Evolutionary conservation across 2,329 filamentous ascomycete genomes (phyloP), one percentile per base, ranked within the genome.

Genomic region (Didymella arachidicola): DNA sequence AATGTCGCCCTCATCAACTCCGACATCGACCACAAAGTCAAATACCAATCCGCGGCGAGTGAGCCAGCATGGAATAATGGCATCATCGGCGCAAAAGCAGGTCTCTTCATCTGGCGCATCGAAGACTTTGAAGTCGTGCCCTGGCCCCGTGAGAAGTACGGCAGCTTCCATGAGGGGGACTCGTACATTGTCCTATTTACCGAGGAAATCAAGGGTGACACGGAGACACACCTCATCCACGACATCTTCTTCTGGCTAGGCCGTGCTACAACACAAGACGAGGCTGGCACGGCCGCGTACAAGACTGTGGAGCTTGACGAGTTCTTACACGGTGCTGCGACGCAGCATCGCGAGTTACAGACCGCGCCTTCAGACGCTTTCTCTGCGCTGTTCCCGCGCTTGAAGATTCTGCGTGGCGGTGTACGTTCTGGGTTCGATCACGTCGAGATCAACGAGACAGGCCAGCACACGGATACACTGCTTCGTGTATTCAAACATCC

Each of bases 191-290:
- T 90, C 4, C 79, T 90, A 45, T 79, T 86, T 71, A 86, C 87
- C 4, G 84, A 84, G 73, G 82, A 83, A 65, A 70, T 86, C 30
- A 81, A 81, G 41, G 42, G 34, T 77, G 43, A 44, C 4, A 32
- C 65, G 18, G 54, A 53, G 4, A 29, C 34, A 1, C 68, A 66
- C 16, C 32, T 72, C 16, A 57, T 68, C 41, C 87, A 90, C 66
- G 87, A 89, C 48, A 83, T 90, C 68, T 90, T 87, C 80, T 90
- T 90, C 78, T 90, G 87, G 87, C 81, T 90, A 0, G 88, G 88
- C 4, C 79, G 75, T 50, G 84, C 88, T 68, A 90, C 87, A 0
- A 83, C 85, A 2, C 86, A 89, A 76, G 88, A 90, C 63, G 88
- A 90, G 76, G 87, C 87, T 2, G 88, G 87, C 16, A 86, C 84